These are phyloP conservation scores for Nigrospora oryzae DNA, from an alignment of 2,329 filamentous ascomycete genomes.

Conservation along the genomic window DNA sequence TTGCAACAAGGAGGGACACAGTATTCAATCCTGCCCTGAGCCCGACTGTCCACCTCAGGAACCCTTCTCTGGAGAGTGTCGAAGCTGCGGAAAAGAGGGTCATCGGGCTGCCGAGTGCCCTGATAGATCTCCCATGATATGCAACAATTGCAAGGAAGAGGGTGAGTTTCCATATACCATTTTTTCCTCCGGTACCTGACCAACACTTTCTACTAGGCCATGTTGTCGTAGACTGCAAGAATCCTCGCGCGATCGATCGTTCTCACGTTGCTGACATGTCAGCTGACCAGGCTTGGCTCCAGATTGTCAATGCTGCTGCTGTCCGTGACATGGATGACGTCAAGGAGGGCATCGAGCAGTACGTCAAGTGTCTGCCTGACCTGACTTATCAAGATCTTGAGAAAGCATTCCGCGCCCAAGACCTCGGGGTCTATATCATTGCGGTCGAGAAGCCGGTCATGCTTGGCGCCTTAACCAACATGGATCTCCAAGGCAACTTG, in stretches of 20 bases:
- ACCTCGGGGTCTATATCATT: slow-evolving; percentile 52
- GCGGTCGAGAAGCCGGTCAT: slow-evolving; percentile 49
- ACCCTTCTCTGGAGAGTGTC: slow-evolving; percentile 37
- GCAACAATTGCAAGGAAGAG: slow-evolving; percentile 53
- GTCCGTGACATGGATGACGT: slow-evolving; percentile 54
- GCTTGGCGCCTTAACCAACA: slow-evolving; percentile 52
- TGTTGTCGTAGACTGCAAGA: slow-evolving; percentile 44
- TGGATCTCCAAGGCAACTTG: slow-evolving; percentile 63
- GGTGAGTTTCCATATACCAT: slow-evolving; percentile 29
- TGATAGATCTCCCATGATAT: slow-evolving; percentile 43
- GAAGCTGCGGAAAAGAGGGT: slow-evolving; percentile 38
- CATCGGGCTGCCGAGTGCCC: slow-evolving; percentile 57
- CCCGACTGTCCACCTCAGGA: slow-evolving; percentile 13
- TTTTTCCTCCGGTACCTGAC: background rate
- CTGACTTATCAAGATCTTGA: slow-evolving; percentile 55
- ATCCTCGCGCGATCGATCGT: slow-evolving; percentile 50
- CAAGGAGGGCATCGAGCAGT: slow-evolving; percentile 50
- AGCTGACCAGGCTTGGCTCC: slow-evolving; percentile 49
- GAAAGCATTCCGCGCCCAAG: slow-evolving; percentile 43
- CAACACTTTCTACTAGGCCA: slow-evolving; percentile 37
- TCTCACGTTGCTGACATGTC: slow-evolving; percentile 36
- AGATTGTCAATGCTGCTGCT: slow-evolving; percentile 40
- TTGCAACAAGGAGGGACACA: slow-evolving; percentile 43
- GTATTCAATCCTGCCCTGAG: slow-evolving; percentile 15
- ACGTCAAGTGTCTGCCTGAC: slow-evolving; percentile 51